Conservation (phyloP, 108 stramenopile genomes). For the Skeletonema grethae region DNA sequence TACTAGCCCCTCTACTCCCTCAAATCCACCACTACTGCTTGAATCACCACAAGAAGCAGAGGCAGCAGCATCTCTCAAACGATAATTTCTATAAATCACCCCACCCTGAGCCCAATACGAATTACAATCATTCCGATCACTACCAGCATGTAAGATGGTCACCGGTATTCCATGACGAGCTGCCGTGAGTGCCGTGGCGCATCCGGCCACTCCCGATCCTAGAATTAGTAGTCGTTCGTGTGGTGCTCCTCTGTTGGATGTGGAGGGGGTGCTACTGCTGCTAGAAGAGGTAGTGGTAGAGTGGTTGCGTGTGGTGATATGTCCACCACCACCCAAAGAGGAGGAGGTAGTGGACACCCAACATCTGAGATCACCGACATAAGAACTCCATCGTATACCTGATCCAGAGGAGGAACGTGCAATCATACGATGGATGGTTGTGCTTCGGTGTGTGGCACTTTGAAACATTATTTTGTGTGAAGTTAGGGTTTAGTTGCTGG, state of each 20-base stretch:
- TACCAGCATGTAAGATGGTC: slow-evolving; percentile 76
- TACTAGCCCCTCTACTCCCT: slow-evolving; percentile 39
- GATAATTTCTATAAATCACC: slow-evolving; percentile 88
- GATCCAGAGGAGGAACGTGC: slow-evolving; percentile 7
- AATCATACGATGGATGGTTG: slow-evolving; percentile 37
- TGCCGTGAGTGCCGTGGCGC: slow-evolving; percentile 75
- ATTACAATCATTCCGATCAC: slow-evolving; percentile 82
- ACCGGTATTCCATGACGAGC: slow-evolving; percentile 74
- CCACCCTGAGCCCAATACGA: slow-evolving; percentile 98
- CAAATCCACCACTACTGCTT: neutral
- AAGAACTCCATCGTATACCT: slow-evolving; percentile 40
- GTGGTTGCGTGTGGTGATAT: too few relatives aligned
- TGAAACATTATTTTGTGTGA: too few relatives aligned
- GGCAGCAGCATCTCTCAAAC: slow-evolving; percentile 2
- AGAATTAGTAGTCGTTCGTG: slow-evolving; percentile 73
- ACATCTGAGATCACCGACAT: slow-evolving; percentile 43
- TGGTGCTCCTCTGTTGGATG: slow-evolving; percentile 3
- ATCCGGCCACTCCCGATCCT: slow-evolving; percentile 88
- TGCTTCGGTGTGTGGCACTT: too few relatives aligned
- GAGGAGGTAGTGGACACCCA: neutral
- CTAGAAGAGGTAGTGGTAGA: neutral
- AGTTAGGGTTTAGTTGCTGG: too few relatives aligned
- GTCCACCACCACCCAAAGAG: neutral
- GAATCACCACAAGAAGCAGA: neutral
- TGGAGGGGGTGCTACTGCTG: neutral